phyloP scores from a whole-genome alignment of 345 rosid species.

The Carallia pectinifolia region DNA sequence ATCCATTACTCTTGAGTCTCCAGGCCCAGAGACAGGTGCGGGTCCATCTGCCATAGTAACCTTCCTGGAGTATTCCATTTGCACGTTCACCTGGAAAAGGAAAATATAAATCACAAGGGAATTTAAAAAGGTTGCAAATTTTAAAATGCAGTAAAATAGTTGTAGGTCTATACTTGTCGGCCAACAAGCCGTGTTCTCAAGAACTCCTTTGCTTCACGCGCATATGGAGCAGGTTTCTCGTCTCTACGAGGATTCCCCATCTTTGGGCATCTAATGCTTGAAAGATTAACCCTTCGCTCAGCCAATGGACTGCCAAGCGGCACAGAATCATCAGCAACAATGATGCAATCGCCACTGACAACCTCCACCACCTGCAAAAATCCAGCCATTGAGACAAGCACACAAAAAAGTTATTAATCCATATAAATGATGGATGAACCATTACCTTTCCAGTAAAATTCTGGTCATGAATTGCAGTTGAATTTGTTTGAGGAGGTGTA shows the following conservation, averaged over 20 bases:
- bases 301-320: slow-evolving; percentile 82
- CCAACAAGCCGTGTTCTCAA: slow-evolving; percentile 80
- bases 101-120: background rate
- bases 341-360: slow-evolving; percentile 91
- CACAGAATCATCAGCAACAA: slow-evolving; percentile 87
- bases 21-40: slow-evolving; percentile 45
- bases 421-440: background rate
- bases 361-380: slow-evolving; percentile 82
- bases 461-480: slow-evolving; percentile 88
- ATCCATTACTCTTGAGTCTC: slow-evolving; percentile 83
- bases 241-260: slow-evolving; percentile 86
- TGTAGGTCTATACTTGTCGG: slow-evolving; percentile 46
- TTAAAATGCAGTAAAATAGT: background rate
- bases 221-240: slow-evolving; percentile 89
- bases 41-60: slow-evolving; percentile 61
- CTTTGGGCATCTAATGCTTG: slow-evolving; percentile 92
- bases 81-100: slow-evolving; percentile 66
- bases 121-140: background rate
- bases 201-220: slow-evolving; percentile 90
- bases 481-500: slow-evolving; percentile 76
- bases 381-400: background rate
- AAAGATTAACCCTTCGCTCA: slow-evolving; percentile 84
- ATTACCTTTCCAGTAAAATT: slow-evolving; percentile 87
- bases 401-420: background rate
- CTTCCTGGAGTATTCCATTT: slow-evolving; percentile 96